A percentile compares a stretch with the other conserved stretches of the same genome.
Conservation (phyloP, 2,329 filamentous ascomycete genomes). For the Botrytis fragariae region DNA sequence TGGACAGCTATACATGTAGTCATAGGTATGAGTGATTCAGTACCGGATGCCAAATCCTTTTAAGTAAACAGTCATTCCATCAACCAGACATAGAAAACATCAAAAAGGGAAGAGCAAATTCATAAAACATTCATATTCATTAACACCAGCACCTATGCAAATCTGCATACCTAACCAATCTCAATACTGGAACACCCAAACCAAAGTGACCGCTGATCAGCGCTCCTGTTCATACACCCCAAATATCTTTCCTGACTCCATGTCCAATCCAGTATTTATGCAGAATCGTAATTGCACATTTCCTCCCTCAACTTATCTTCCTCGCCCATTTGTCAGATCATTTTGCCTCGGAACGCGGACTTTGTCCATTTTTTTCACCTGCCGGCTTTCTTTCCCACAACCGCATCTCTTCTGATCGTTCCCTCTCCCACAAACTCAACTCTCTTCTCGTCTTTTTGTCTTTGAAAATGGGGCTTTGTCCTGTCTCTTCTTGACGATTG, state of each 20-base stretch:
- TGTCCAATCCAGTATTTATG: not conserved
- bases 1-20: not conserved
- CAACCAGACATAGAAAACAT: not conserved
- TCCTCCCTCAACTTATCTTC: not conserved
- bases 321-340: not conserved
- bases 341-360: no score
- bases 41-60: no score
- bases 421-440: conserved; percentile 1
- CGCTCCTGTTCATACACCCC: not conserved
- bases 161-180: not conserved
- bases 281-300: not conserved
- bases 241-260: not conserved
- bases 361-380: not conserved
- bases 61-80: not conserved
- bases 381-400: conserved; percentile 1
- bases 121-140: not conserved
- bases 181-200: not conserved
- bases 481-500: not conserved
- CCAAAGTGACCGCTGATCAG: not conserved
- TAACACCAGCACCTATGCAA: not conserved
- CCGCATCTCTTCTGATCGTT: not conserved
- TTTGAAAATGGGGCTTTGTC: not conserved
- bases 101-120: not conserved
- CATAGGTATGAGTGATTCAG: no score
- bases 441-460: conserved; percentile 5